Conservation (phyloP, 176 grass and related monocot genomes). For the Miscanthus lutarioriparius region DNA sequence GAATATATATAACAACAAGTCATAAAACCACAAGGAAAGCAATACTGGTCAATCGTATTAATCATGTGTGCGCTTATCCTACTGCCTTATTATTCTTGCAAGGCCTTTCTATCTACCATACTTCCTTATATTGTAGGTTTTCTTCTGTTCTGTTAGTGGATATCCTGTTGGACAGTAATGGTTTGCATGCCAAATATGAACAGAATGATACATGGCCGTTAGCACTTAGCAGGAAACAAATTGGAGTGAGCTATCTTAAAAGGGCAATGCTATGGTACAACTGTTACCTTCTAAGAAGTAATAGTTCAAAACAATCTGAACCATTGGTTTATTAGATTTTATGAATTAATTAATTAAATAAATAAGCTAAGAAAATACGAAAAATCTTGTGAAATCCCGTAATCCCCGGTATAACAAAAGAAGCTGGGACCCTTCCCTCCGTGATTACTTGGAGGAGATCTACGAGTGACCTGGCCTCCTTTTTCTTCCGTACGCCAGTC, state of each 20-base stretch:
- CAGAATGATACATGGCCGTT: not conserved
- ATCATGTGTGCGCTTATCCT: not conserved
- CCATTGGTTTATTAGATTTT: too few species aligned
- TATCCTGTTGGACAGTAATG: not conserved
- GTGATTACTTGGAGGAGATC: too few species aligned
- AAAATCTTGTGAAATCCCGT: too few species aligned
- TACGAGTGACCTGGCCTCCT: too few species aligned
- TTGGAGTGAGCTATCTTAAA: not conserved
- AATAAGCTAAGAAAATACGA: too few species aligned
- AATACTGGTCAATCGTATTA: not conserved
- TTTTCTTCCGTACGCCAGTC: too few species aligned
- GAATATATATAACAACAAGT: not conserved
- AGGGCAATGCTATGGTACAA: too few species aligned
- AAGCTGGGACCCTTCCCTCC: too few species aligned
- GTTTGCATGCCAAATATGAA: not conserved
- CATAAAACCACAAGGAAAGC: not conserved
- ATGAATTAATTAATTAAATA: too few species aligned
- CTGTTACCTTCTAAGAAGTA: too few species aligned
- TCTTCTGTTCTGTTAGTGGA: not conserved
- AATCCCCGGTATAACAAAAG: too few species aligned
- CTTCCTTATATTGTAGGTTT: not conserved
- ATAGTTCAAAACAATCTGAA: too few species aligned
- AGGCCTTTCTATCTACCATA: not conserved
- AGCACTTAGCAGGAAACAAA: conserved; percentile 2
- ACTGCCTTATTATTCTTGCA: not conserved